Base-by-base conservation (phyloP, 2,329 filamentous ascomycete genomes). In the Curvularia sp. region DNA sequence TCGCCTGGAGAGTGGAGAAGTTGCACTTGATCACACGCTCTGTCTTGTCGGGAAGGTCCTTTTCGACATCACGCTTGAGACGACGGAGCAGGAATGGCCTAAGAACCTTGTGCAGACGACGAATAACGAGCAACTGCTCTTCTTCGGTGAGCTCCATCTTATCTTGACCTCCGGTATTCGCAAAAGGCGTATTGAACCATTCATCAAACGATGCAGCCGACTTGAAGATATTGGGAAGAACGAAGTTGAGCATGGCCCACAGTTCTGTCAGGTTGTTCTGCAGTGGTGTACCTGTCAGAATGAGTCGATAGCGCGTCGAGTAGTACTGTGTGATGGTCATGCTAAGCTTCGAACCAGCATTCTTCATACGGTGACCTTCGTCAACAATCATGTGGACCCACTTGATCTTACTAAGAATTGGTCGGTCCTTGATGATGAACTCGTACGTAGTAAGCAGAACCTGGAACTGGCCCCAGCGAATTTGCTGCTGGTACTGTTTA, bases 361-460 rank as follows among this genome's bases (percentile, higher is more conserved):
- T 99, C 86, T 99, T 99, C 95, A 99, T 99, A 77, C 95, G 93
- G 79, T 99, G 95, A 80, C 95, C 95, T 83, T 99, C 95, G 72
- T 99, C 95, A 66, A 99, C 95, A 70, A 99, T 98, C 95, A 99
- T 98, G 81, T 99, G 95, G 71, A 97, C 90, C 95, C 95, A 99
- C 80, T 98, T 98, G 80, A 99, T 94, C 84, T 98, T 98, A 83
- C 92, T 96, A 12, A 99, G 82, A 67, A 99, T 85, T 0, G 94
- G 94, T 35, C 95, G 88, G 74, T 99, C 95, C 81, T 98, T 99
- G 86, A 99, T 99, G 80, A 99, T 96, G 81, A 98, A 99, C 78
- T 99, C 95, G 80, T 99, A 99, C 0, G 95, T 99, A 1, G 95
- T 99, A 58, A 99, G 85, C 10, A 99, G 82, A 49, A 99, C 95